A percentile compares a stretch with the other conserved stretches of the same genome.
Evolutionary conservation across 2,329 filamentous ascomycete species (phyloP).

Genomic region (Hymenoscyphus occultus): DNA sequence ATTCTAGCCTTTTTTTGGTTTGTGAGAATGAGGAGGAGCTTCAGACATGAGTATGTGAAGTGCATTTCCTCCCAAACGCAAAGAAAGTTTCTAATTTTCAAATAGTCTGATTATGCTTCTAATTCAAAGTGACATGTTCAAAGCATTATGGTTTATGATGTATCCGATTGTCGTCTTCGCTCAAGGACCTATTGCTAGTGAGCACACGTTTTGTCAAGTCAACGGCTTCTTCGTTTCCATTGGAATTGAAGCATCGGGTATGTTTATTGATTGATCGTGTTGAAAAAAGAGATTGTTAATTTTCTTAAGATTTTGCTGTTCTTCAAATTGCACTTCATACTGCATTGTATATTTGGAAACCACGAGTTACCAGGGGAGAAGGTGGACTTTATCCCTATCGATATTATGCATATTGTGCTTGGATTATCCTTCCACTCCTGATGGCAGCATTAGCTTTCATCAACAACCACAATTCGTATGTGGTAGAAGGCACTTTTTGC

Average conservation of each 20-base stretch:
- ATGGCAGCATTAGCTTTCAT: conserved; percentile 63
- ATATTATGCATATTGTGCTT: conserved; percentile 54
- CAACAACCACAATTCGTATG: conserved; percentile 52
- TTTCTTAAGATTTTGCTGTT: conserved; percentile 59
- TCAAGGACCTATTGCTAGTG: conserved; percentile 47
- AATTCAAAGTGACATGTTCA: conserved; percentile 69
- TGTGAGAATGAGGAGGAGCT: conserved; percentile 67
- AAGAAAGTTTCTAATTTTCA: conserved; percentile 18
- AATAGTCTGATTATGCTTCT: conserved; percentile 69
- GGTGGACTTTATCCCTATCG: conserved; percentile 69
- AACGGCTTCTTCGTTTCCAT: conserved; percentile 66
- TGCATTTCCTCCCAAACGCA: conserved; percentile 1
- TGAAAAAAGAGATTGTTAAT: conserved; percentile 10
- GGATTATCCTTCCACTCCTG: conserved; percentile 55
- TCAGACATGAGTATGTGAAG: conserved; percentile 63
- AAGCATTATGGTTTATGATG: conserved; percentile 65
- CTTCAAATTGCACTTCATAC: conserved; percentile 73
- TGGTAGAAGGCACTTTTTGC: conserved; percentile 65
- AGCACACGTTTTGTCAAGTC: conserved; percentile 61
- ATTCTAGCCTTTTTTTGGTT: conserved; percentile 68
- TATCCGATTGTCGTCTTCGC: conserved; percentile 59
- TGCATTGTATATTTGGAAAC: conserved; percentile 66
- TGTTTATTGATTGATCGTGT: conserved; percentile 20
- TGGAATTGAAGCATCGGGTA: conserved; percentile 63
- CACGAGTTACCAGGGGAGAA: conserved; percentile 45